phyloP scores from a whole-genome alignment of 192 early-diverging fungal species.

The Jimgerdemannia flammicorona region DNA sequence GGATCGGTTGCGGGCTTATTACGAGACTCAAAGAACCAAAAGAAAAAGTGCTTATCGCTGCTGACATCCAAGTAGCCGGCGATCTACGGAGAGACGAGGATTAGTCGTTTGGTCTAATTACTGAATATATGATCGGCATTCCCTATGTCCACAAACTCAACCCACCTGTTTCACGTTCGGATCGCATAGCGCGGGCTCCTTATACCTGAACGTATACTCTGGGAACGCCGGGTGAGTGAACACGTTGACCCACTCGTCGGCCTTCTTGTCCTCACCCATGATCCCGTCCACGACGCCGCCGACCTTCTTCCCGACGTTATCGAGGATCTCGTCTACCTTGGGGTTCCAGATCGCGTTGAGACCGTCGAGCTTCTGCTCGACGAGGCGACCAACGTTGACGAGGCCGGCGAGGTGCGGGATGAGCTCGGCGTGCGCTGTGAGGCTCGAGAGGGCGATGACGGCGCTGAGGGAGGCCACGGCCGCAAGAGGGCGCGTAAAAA shows the following conservation, averaged over 20 bases:
- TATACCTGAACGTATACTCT: conserved; percentile 69
- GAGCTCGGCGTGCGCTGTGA: not conserved
- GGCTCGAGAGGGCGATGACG: not conserved
- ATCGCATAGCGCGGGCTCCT: conserved; percentile 81
- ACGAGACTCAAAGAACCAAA: conserved; percentile 98
- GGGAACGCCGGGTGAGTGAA: conserved; percentile 63
- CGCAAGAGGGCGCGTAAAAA: not conserved
- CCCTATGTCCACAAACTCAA: not conserved
- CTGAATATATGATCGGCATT: not conserved
- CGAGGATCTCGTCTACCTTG: not conserved
- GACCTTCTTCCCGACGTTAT: not conserved
- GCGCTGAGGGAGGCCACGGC: not conserved
- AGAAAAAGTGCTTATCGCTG: conserved; percentile 83
- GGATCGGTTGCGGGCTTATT: conserved; percentile 65
- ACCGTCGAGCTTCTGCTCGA: not conserved
- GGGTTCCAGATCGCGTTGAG: not conserved
- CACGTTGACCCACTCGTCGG: conserved; percentile 32
- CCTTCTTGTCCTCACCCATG: conserved; percentile 25
- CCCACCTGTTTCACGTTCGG: conserved; percentile 78
- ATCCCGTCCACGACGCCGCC: conserved; percentile 26
- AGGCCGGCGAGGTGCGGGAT: not conserved
- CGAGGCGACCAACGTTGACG: not conserved
- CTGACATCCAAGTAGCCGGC: conserved; percentile 73
- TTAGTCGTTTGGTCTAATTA: not conserved
- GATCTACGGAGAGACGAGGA: conserved; percentile 39